These are phyloP conservation scores for Ambrosiella beaveri DNA, from an alignment of 2,329 filamentous ascomycete species.

Conservation along the genomic window DNA sequence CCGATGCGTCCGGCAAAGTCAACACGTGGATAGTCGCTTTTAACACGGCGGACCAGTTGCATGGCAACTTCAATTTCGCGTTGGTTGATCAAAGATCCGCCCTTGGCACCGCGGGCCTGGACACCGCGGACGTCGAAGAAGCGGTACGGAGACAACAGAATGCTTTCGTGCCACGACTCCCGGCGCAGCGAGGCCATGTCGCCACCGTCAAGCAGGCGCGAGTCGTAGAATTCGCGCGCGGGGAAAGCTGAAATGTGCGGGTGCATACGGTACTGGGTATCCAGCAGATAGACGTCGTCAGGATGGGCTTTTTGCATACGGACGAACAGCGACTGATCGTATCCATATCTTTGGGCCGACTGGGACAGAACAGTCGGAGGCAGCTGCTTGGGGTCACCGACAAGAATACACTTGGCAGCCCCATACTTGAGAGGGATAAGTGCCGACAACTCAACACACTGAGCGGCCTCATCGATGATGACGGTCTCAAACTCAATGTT, in stretches of 20 bases:
- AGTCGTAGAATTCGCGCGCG: conserved; percentile 82
- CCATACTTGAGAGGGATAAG: conserved; percentile 96
- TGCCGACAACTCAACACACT: conserved; percentile 93
- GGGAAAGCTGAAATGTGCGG: conserved; percentile 89
- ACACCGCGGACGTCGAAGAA: conserved; percentile 93
- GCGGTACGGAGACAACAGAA: conserved; percentile 74
- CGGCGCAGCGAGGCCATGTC: conserved; percentile 62
- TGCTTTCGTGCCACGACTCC: conserved; percentile 71
- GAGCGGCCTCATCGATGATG: conserved; percentile 92
- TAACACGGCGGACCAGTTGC: conserved; percentile 65
- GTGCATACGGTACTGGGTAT: conserved; percentile 98
- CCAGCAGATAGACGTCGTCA: conserved; percentile 77
- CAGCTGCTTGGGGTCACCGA: conserved; percentile 93
- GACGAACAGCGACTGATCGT: conserved; percentile 95
- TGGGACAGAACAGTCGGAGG: conserved; percentile 92
- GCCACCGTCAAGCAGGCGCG: conserved; percentile 65
- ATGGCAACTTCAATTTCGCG: conserved; percentile 77
- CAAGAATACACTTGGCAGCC: conserved; percentile 88
- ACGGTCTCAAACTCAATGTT: conserved; percentile 97
- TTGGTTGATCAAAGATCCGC: conserved; percentile 72
- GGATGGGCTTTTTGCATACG: conserved; percentile 92
- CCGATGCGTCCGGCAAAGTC: conserved; percentile 74
- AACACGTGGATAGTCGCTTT: conserved; percentile 48
- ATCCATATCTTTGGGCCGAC: conserved; percentile 79
- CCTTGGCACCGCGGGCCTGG: conserved; percentile 57